These are phyloP conservation scores for Metschnikowia reukaufii DNA, from an alignment of 805 yeast species.

Conservation along the genomic window DNA sequence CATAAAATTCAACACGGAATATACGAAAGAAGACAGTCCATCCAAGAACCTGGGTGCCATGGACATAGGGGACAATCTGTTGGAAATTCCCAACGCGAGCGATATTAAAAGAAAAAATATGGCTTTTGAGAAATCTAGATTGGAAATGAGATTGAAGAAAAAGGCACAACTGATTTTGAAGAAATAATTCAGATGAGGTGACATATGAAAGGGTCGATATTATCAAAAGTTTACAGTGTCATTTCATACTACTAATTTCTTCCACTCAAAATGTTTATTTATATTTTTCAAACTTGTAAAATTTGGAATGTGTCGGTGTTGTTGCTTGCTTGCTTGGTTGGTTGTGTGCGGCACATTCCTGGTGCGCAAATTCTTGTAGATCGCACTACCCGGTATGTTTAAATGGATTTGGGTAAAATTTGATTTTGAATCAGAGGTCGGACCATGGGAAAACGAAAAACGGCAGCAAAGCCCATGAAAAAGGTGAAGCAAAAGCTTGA, in stretches of 20 bases:
- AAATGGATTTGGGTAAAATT: background rate
- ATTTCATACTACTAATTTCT: too few species aligned
- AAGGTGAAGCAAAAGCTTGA: slow-evolving; percentile 76
- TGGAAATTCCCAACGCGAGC: slow-evolving; percentile 11
- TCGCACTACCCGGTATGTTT: background rate
- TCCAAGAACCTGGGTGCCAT: background rate
- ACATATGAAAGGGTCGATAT: background rate
- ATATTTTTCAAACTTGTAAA: too few species aligned
- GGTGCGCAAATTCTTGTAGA: background rate
- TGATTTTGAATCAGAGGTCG: background rate
- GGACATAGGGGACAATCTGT: background rate
- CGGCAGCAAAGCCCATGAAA: slow-evolving; percentile 73
- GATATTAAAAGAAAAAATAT: slow-evolving; percentile 33
- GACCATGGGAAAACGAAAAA: slow-evolving; percentile 74
- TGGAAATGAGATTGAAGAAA: slow-evolving; percentile 50
- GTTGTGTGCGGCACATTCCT: too few species aligned
- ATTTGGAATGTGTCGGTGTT: too few species aligned
- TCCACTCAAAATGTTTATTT: too few species aligned
- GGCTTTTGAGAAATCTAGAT: slow-evolving; percentile 45
- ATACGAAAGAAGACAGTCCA: background rate
- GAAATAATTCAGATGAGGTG: background rate
- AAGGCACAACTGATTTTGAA: slow-evolving; percentile 27
- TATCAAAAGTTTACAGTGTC: too few species aligned
- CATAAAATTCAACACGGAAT: slow-evolving; percentile 23
- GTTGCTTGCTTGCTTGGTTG: too few species aligned